Evolutionary conservation across 75 land plant genomes (phyloP).

Genomic region (Selaginella tamariscina): DNA sequence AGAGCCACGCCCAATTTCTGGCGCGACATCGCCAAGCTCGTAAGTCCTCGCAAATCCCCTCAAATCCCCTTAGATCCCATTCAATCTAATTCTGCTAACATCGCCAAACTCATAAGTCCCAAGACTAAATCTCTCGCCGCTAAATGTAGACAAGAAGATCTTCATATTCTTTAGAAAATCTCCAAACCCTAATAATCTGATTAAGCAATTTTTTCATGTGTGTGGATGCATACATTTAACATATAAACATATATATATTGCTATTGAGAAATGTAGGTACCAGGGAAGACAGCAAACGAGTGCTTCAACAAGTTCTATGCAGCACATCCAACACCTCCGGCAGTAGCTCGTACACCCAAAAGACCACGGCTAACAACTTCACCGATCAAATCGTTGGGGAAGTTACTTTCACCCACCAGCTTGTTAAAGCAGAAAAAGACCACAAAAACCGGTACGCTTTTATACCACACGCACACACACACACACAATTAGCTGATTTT

Average conservation of each 20-base stretch:
- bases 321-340: conserved; percentile 40
- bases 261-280: no score
- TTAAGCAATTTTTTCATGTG: no score
- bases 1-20: conserved; percentile 17
- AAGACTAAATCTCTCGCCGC: no score
- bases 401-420: conserved; percentile 20
- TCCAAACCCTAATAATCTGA: no score
- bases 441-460: not conserved
- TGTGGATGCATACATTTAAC: no score
- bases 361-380: conserved; percentile 13
- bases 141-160: no score
- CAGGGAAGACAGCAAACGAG: conserved; percentile 77
- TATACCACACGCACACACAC: conserved; percentile 23
- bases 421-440: conserved; percentile 1
- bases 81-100: no score
- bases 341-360: conserved; percentile 23
- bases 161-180: no score
- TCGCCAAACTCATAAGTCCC: no score
- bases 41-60: not conserved
- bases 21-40: conserved; percentile 17
- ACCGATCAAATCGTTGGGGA: conserved; percentile 1
- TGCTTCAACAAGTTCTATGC: conserved; percentile 61
- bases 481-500: conserved; percentile 11
- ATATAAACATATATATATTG: no score
- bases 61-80: no score